Base-by-base conservation (phyloP, 495 filamentous ascomycete species). In the Penicillium soppii region DNA sequence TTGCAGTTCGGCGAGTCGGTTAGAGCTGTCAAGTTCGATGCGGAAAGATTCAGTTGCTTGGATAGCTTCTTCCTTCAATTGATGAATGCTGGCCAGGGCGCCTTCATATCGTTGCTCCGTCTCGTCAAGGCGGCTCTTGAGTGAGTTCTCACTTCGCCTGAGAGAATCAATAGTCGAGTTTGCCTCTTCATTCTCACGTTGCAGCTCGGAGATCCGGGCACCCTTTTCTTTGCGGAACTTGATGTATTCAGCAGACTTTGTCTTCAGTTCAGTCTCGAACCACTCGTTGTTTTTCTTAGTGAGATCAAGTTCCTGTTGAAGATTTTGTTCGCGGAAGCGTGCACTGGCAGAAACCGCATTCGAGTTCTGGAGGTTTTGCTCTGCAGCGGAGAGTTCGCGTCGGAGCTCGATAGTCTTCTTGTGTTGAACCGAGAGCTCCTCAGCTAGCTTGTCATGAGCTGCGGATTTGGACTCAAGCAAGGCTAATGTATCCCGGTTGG, bases 171-270 rank as follows among this genome's bases (percentile, higher is more conserved):
- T 78, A 7, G 71, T 87, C 7, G 84, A 82, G 53, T 75, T 83
- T 21, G 87, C 82, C 56, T 97, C 92, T 48, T 97, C 92, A 55
- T 92, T 89, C 42, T 87, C 81, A 13, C 90, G 88, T 63, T 97
- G 89, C 23, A 99, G 82, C 61, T 92, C 88, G 9, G 90, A 74
- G 56, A 97, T 87, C 16, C 88, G 85, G 0, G 89, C 82, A 57
- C 85, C 84, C 77, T 97, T 97, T 65, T 99, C 94, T 59, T 96
- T 97, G 48, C 95, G 84, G 74, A 88, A 95, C 56, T 92, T 96
- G 50, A 90, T 79, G 38, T 89, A 82, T 58, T 97, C 95, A 26
- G 82, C 81, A 37, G 74, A 83, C 67, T 95, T 95, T 0, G 89
- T 91, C 71, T 95, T 92, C 19, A 97, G 75, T 67, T 97, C 95